Percentiles rank a stretch among this genome's conserved stretches.
These are phyloP conservation scores for Sparassis latifolia DNA, from an alignment of 1,284 basidiomycete species.

Conservation along the genomic window DNA sequence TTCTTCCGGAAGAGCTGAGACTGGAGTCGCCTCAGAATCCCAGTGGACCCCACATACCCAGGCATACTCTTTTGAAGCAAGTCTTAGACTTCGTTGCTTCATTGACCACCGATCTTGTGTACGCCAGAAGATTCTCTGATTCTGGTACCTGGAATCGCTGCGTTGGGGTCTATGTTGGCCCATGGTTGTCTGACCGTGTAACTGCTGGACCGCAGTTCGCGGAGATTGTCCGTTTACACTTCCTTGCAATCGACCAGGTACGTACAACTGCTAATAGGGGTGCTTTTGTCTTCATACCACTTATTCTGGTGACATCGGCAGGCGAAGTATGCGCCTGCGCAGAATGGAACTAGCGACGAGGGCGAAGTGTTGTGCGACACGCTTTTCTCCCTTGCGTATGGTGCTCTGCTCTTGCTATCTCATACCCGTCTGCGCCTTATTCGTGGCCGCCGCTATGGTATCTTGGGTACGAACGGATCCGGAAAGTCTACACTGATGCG, in stretches of 20 bases:
- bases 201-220: conserved; percentile 47
- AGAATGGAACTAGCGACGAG: conserved; percentile 55
- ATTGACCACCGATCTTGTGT: conserved; percentile 73
- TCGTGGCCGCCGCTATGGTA: conserved; percentile 91
- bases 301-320: conserved; percentile 17
- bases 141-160: conserved; percentile 66
- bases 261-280: neutral
- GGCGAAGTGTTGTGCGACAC: conserved; percentile 89
- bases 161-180: conserved; percentile 62
- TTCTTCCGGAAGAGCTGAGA: conserved; percentile 49
- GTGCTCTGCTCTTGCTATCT: conserved; percentile 90
- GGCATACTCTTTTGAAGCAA: conserved; percentile 41
- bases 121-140: conserved; percentile 62
- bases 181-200: conserved; percentile 50
- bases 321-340: conserved; percentile 45
- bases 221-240: conserved; percentile 65
- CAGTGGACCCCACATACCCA: conserved; percentile 41
- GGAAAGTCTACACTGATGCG: conserved; percentile 97
- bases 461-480: conserved; percentile 92
- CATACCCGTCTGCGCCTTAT: conserved; percentile 91
- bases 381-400: conserved; percentile 95
- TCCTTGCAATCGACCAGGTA: conserved; percentile 71
- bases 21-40: conserved; percentile 35
- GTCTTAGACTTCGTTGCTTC: conserved; percentile 69
- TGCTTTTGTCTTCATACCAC: neutral